Evolutionary conservation across 2,329 filamentous ascomycete genomes (phyloP).

Genomic region (Colletotrichum orbiculare): DNA sequence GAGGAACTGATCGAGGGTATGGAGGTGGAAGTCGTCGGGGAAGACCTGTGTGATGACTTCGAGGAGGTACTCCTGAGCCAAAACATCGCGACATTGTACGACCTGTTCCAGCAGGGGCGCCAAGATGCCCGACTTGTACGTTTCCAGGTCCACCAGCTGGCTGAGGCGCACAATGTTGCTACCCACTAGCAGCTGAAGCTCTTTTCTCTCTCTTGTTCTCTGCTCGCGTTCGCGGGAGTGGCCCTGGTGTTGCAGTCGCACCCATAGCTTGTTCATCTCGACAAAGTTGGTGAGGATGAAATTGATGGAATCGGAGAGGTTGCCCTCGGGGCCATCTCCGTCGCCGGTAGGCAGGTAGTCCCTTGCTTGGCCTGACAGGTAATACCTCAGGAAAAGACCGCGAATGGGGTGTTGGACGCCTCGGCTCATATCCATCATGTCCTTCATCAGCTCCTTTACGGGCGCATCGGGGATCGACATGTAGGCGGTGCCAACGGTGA

Average conservation of each 20-base stretch:
- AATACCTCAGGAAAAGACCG: constrained; percentile 94
- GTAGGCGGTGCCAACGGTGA: constrained; percentile 98
- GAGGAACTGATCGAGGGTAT: constrained; percentile 94
- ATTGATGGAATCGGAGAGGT: constrained; percentile 96
- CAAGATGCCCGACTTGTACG: constrained; percentile 91
- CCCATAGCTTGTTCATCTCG: constrained; percentile 99
- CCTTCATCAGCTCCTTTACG: constrained; percentile 99
- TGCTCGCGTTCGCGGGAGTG: constrained; percentile 95
- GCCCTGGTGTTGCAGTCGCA: constrained; percentile 95
- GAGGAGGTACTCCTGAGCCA: constrained; percentile 96
- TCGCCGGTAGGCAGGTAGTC: constrained; percentile 86
- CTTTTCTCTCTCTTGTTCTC: constrained; percentile 92
- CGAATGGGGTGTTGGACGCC: constrained; percentile 97
- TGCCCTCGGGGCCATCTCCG: constrained; percentile 92
- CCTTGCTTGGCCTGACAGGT: constrained; percentile 92
- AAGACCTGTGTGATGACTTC: constrained; percentile 99
- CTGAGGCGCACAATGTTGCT: constrained; percentile 96
- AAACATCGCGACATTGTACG: constrained; percentile 95
- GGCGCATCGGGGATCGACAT: constrained; percentile 98
- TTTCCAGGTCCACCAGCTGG: constrained; percentile 93
- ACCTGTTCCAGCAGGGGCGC: constrained; percentile 94
- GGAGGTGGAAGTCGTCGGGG: constrained; percentile 97
- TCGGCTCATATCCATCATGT: constrained; percentile 99
- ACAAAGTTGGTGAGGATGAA: constrained; percentile 99
- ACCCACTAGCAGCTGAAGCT: constrained; percentile 93